phyloP scores from a whole-genome alignment of 768 basidiomycete genomes.

The Lactarius tabidus region DNA sequence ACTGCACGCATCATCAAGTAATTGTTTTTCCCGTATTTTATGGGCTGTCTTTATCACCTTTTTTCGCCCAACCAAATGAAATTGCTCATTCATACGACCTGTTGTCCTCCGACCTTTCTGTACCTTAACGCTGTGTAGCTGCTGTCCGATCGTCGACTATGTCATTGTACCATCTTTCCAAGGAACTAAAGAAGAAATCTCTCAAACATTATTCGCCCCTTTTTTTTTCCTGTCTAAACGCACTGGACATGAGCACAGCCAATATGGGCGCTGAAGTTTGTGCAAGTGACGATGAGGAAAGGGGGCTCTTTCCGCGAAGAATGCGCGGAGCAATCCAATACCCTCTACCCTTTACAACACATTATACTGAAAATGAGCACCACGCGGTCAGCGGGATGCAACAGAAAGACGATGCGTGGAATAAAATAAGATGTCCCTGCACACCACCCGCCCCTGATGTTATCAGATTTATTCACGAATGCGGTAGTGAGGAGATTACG shows the following conservation, averaged over 20 bases:
- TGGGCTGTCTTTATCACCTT: background rate
- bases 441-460: slow-evolving; percentile 10
- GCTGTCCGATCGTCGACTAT: background rate
- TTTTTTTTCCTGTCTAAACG: background rate
- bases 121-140: slow-evolving; percentile 6
- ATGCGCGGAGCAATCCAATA: background rate
- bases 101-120: slow-evolving; percentile 1
- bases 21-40: background rate
- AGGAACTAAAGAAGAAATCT: background rate
- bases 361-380: background rate
- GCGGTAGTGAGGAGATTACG: background rate
- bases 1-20: background rate
- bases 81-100: background rate
- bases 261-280: slow-evolving; percentile 8
- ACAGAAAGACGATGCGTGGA: background rate
- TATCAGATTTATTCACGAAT: background rate
- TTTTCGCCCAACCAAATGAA: background rate
- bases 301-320: slow-evolving; percentile 6
- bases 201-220: background rate
- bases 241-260: slow-evolving; percentile 4
- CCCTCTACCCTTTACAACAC: slow-evolving; percentile 14
- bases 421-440: too few species aligned
- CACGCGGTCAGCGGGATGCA: background rate
- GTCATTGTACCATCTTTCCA: background rate
- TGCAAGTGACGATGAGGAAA: slow-evolving; percentile 12